Base-by-base conservation (phyloP, 257 asterid genomes). In the Agastache rugosa region DNA sequence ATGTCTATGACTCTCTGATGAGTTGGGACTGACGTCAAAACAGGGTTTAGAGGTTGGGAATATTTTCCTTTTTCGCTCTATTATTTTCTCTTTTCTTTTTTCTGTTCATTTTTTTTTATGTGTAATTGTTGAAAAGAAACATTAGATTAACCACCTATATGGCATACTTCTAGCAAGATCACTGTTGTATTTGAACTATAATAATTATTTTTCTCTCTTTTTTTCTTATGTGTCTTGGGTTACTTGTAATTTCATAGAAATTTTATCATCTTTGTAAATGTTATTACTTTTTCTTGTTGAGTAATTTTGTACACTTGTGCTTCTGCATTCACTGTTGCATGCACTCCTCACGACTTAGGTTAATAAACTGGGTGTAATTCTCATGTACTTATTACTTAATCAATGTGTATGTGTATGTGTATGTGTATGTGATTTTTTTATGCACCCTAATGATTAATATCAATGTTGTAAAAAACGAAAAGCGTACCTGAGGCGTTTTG, bases 331-430 rank as follows among this genome's bases (percentile, higher is more conserved):
- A n/a, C 45, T 55, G 41, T 47, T 6, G 16, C 61, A 53, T 58
- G 23, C 15, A 60, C 45, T 42, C 25, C 69, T 39, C 66, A 55
- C 27, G 39, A 65, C 61, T 53, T 22, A 4, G 31, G 44, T 12
- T 11, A 45, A n/a, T 14, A 50, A 34, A 8, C 27, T 48, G 20
- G 42, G 65, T 31, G 11, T 12, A 55, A 63, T 14, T 34, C 15
- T 15, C 51, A 16, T 37, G 23, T 11, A 44, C 76, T 76, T 58
- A 47, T 37, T 12, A 44, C 76, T 76, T 58, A 47, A 63, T 12
- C 3, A n/a, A 4, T n/a, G 41, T 29, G 47, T 45, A 17, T 11
- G 23, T 25, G 56, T 42, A 11, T 22, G n/a, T n/a, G n/a, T n/a
- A n/a, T n/a, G 5, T 41, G 62, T 29, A 41, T 63, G 25, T 27